Evolutionary conservation across 495 filamentous ascomycete species (phyloP).

Genomic region (Aspergillus saccharolyticus): DNA sequence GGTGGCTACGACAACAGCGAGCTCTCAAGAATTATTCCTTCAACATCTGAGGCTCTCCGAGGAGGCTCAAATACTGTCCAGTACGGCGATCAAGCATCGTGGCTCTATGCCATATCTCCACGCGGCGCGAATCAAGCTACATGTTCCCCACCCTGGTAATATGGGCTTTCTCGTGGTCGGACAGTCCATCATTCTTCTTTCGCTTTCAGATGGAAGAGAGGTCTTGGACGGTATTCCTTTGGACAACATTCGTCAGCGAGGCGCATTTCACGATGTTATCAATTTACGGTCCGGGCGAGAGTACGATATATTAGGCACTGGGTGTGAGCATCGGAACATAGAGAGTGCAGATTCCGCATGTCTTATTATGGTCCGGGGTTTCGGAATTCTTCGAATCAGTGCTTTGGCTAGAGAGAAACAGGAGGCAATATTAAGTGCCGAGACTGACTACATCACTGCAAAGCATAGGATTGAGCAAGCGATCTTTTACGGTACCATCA

Average conservation of each 20-base stretch:
- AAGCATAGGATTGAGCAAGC: constrained; percentile 91
- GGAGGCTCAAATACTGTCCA: constrained; percentile 26
- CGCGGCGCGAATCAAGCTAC: constrained; percentile 59
- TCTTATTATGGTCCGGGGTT: constrained; percentile 70
- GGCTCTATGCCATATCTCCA: constrained; percentile 23
- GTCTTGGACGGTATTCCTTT: constrained; percentile 64
- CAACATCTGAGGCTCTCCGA: constrained; percentile 27
- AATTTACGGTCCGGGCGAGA: constrained; percentile 64
- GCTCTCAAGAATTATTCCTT: constrained; percentile 25
- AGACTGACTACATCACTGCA: constrained; percentile 55
- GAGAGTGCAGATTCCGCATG: constrained; percentile 53
- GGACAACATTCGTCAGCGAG: constrained; percentile 52
- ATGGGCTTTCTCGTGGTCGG: constrained; percentile 81
- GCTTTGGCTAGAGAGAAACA: constrained; percentile 27
- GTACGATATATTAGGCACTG: constrained; percentile 43
- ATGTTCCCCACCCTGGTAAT: constrained; percentile 67
- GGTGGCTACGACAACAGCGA: constrained; percentile 20
- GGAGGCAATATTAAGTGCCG: constrained; percentile 19
- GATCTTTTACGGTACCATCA: constrained; percentile 79
- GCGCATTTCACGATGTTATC: constrained; percentile 77
- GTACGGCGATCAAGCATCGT: constrained; percentile 24
- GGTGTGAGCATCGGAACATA: constrained; percentile 33
- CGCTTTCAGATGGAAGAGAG: constrained; percentile 54
- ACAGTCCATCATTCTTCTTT: constrained; percentile 69
- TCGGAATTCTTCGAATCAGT: constrained; percentile 70